These are phyloP conservation scores for Solanum pimpinellifolium DNA, from an alignment of 257 asterid species.

Conservation along the genomic window DNA sequence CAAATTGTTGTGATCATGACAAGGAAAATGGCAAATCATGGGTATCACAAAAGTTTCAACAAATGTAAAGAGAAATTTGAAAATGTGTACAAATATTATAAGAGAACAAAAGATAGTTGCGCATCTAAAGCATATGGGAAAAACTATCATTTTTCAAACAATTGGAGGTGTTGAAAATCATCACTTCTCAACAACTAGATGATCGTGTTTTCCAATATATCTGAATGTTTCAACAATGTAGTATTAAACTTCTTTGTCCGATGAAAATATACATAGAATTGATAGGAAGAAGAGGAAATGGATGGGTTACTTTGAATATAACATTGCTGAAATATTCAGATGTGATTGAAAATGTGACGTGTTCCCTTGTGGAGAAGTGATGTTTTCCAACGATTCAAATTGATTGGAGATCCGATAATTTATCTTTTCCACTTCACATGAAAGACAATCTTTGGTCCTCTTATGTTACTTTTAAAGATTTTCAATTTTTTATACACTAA, in stretches of 20 bases:
- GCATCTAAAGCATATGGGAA: slow-evolving; percentile 73
- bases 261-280: too few species aligned
- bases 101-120: slow-evolving; percentile 69
- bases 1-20: slow-evolving; percentile 9
- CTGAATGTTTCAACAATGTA: not conserved
- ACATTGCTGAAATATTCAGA: slow-evolving; percentile 1
- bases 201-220: not conserved
- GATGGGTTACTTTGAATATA: slow-evolving; percentile 60
- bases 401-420: slow-evolving; percentile 78
- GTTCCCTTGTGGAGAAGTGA: slow-evolving; percentile 5
- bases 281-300: slow-evolving; percentile 54
- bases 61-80: slow-evolving; percentile 93
- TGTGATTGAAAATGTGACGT: not conserved
- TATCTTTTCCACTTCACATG: slow-evolving; percentile 74
- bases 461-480: slow-evolving; percentile 84
- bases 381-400: slow-evolving; percentile 56
- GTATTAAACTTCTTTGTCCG: too few species aligned
- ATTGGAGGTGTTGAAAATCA: slow-evolving; percentile 56
- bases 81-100: slow-evolving; percentile 78
- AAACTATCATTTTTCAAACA: slow-evolving; percentile 72
- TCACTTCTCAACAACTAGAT: slow-evolving; percentile 6
- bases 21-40: slow-evolving; percentile 90
- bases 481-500: slow-evolving; percentile 66
- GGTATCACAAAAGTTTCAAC: slow-evolving; percentile 49
- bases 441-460: slow-evolving; percentile 68